These are phyloP conservation scores for Fusarium tupiense DNA, from an alignment of 2,329 filamentous ascomycete species.

Conservation along the genomic window DNA sequence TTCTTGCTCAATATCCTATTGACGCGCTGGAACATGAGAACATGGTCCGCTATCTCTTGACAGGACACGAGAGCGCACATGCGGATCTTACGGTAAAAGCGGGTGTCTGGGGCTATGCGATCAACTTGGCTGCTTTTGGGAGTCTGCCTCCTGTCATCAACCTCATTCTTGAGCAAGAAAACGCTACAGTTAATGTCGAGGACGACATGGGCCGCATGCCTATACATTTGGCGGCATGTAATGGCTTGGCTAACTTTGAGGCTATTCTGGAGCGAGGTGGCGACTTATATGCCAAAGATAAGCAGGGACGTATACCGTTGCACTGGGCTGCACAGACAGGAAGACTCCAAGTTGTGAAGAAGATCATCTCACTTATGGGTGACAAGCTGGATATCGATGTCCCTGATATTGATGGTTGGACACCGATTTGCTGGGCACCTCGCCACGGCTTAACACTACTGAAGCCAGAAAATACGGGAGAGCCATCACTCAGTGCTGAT, in stretches of 20 bases:
- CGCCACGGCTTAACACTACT: not conserved
- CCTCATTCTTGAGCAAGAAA: not conserved
- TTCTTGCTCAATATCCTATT: accelerated
- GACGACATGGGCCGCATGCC: slow-evolving; percentile 9
- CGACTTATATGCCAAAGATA: not conserved
- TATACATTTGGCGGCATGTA: not conserved
- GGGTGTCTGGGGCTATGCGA: not conserved
- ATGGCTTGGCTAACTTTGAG: not conserved
- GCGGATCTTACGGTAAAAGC: not conserved
- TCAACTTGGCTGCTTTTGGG: not conserved
- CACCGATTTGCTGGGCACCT: slow-evolving; percentile 12
- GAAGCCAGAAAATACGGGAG: not conserved
- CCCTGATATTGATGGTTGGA: slow-evolving; percentile 16
- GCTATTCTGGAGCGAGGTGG: not conserved
- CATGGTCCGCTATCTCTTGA: not conserved
- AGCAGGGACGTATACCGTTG: not conserved
- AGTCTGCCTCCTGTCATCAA: not conserved
- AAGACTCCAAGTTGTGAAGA: not conserved
- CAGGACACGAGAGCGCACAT: not conserved
- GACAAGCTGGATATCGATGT: not conserved
- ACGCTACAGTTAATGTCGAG: not conserved
- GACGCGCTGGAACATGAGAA: not conserved
- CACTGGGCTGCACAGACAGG: slow-evolving; percentile 5
- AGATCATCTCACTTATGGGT: not conserved
- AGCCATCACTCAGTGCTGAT: not conserved